phyloP scores from a whole-genome alignment of 1,139 yeast species.

The Kodamaea ohmeri region DNA sequence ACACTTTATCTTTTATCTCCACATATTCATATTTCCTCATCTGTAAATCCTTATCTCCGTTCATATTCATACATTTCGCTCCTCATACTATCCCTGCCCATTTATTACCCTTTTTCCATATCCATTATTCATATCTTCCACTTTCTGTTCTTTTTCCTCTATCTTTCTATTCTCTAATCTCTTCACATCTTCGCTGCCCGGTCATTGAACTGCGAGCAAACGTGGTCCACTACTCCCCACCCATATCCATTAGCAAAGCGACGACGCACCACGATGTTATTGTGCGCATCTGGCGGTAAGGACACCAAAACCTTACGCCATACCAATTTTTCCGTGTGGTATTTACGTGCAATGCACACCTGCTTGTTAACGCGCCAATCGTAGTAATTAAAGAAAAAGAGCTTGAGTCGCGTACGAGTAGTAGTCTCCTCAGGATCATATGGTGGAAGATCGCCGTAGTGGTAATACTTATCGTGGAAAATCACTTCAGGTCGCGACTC shows the following conservation, averaged over 20 bases:
- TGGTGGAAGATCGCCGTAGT: constrained; percentile 59
- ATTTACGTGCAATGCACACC: constrained; percentile 26
- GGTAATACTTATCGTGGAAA: constrained; percentile 79
- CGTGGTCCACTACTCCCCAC: constrained; percentile 30
- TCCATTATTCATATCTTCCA: neutral
- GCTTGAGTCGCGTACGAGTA: constrained; percentile 8
- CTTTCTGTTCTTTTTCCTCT: neutral
- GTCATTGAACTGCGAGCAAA: constrained; percentile 13
- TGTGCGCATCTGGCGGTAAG: constrained; percentile 30
- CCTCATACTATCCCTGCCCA: neutral
- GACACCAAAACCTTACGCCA: constrained; percentile 28
- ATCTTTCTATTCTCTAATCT: neutral
- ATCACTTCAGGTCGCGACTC: constrained; percentile 52
- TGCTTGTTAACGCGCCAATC: constrained; percentile 28
- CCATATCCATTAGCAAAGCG: constrained; percentile 30
- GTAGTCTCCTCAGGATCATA: constrained; percentile 9
- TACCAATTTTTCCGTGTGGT: constrained; percentile 22
- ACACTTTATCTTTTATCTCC: neutral
- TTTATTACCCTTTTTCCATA: neutral
- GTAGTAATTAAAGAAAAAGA: constrained; percentile 18
- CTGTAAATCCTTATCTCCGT: neutral
- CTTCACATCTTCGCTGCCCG: constrained; percentile 9
- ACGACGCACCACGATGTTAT: constrained; percentile 27
- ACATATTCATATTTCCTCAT: too few species aligned
- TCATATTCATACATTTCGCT: neutral